Base-by-base conservation (phyloP, 768 basidiomycete genomes). In the Pleurotus sapidus region DNA sequence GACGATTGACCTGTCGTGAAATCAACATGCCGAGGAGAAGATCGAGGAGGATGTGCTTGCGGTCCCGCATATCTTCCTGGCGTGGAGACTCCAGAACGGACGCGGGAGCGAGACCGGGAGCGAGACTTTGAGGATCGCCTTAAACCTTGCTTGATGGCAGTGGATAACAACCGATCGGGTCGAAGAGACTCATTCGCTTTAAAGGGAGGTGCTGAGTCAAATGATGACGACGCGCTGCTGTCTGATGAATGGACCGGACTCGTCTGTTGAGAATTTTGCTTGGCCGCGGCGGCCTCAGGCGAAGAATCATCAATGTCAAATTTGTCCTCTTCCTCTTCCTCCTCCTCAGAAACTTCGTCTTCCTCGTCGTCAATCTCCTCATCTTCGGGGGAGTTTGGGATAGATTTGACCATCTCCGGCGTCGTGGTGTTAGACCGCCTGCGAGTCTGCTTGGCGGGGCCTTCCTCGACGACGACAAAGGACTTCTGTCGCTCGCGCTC, bases 401-500 rank as follows among this genome's bases (percentile, higher is more conserved):
- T 25, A 60, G 61, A 40, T 15, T 57, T 61, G 30, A 25, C 53
- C 11, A 56, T 60, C 15, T 61, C 65, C 1, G 56, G 58, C 15
- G 61, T 63, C 9, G 45, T 58, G 11, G 57, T 55, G 25, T 42
- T 55, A 9, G 57, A 58, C 14, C 39, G 17, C 63, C 60, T 59
- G 55, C 58, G 55, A 54, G 66, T 68, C 5, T 61, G 67, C 61
- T 82, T 82, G 14, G 74, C 65, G 0, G 88, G 84, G 30, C 83
- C 86, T 66, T 97, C 95, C 69, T 98, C 97, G 20, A 99, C 93
- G 17, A 99, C 92, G 43, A 98, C 97, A 63, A 98, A 98, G 5
- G 95, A 97, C 69, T 98, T 99, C 68, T 99, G 97, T 46, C 97
- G 85, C 73, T 98, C 94, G 20, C 96, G 86, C 71, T 99, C 96